Percentiles rank a stretch among this genome's conserved stretches.
phyloP scores from a whole-genome alignment of 495 filamentous ascomycete genomes.

The Talaromyces ruber region DNA sequence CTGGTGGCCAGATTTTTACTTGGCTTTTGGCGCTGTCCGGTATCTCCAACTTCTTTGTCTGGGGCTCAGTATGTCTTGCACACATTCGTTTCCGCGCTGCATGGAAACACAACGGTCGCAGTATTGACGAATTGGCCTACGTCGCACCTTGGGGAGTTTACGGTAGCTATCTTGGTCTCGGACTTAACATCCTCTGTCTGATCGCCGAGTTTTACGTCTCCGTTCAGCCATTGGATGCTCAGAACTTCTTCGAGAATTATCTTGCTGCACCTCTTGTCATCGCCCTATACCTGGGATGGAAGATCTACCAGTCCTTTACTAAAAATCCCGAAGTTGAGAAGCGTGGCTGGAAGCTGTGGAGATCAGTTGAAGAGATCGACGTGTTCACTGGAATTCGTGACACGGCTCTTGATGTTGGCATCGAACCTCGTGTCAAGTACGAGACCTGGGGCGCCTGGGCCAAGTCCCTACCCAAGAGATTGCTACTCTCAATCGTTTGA shows the following conservation, averaged over 20 bases:
- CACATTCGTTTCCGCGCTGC: conserved; percentile 68
- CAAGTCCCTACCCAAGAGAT: conserved; percentile 17
- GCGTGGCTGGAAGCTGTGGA: conserved; percentile 11
- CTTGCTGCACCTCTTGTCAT: conserved; percentile 53
- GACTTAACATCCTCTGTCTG: conserved; percentile 51
- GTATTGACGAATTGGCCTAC: conserved; percentile 66
- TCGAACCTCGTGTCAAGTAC: conserved; percentile 19
- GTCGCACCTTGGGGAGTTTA: conserved; percentile 54
- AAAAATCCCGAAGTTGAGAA: conserved; percentile 19
- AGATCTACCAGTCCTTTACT: conserved; percentile 12
- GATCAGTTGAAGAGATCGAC: conserved; percentile 15
- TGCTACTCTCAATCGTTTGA: conserved; percentile 8
- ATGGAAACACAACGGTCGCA: conserved; percentile 45
- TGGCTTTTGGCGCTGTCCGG: conserved; percentile 67
- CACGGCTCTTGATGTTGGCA: conserved; percentile 15
- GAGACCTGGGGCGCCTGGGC: conserved; percentile 18
- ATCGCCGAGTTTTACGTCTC: conserved; percentile 50
- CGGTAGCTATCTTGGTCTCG: conserved; percentile 59
- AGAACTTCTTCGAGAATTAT: conserved; percentile 55
- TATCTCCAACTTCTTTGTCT: conserved; percentile 59
- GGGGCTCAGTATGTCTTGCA: conserved; percentile 61
- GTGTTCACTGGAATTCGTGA: conserved; percentile 16
- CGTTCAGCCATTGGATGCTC: conserved; percentile 33
- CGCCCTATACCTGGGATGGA: conserved; percentile 26
- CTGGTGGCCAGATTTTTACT: conserved; percentile 32